Conservation (phyloP, 129 eudicot genomes). For the Daucus carota region DNA sequence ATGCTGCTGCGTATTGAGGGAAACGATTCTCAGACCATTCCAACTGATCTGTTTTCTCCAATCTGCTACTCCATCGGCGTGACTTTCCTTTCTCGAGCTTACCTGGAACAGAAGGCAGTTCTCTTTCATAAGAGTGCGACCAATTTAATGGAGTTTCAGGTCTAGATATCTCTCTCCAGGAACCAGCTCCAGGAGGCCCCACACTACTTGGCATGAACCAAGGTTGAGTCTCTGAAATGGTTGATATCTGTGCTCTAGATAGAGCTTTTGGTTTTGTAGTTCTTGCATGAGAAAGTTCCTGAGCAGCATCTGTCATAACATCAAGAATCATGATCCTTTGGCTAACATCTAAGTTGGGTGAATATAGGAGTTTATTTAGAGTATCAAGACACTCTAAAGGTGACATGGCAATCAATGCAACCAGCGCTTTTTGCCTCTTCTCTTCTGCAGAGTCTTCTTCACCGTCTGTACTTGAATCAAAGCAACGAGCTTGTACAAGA, state of each 20-base stretch:
- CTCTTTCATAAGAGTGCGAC: constrained; percentile 85
- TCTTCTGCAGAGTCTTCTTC: constrained; percentile 94
- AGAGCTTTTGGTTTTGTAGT: constrained; percentile 28
- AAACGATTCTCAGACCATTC: constrained; percentile 71
- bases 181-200: constrained; percentile 64
- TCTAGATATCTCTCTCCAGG: constrained; percentile 72
- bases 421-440: constrained; percentile 67
- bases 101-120: constrained; percentile 54
- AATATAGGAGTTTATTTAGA: constrained; percentile 59
- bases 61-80: constrained; percentile 55
- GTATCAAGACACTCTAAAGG: constrained; percentile 67
- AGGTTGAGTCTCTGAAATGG: constrained; percentile 61
- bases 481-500: constrained; percentile 81
- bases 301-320: constrained; percentile 81
- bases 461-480: constrained; percentile 68
- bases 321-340: constrained; percentile 84
- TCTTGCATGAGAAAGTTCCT: constrained; percentile 61
- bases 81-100: constrained; percentile 64
- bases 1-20: constrained; percentile 85
- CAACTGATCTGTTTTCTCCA: constrained; percentile 24
- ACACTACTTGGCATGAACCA: constrained; percentile 78
- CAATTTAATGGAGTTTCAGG: constrained; percentile 52
- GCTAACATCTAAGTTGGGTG: constrained; percentile 81
- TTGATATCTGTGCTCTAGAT: constrained; percentile 44
- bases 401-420: constrained; percentile 57